Percentiles rank a stretch among this genome's conserved stretches.
phyloP scores from a whole-genome alignment of 148 eudicot genomes.

The Rhododendron mucronatum region DNA sequence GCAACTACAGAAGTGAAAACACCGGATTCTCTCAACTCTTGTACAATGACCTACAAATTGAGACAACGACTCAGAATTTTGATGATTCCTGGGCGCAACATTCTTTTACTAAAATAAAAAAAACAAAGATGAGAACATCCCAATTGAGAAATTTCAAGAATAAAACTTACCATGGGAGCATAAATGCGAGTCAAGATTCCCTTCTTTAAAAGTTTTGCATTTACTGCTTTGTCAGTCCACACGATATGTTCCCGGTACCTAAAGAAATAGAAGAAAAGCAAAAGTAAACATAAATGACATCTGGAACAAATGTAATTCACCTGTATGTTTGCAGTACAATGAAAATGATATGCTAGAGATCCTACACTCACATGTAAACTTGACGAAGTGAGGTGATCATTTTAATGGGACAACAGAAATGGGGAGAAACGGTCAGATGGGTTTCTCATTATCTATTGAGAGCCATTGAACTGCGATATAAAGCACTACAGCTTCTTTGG shows the following conservation, averaged over 20 bases:
- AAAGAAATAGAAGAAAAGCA: neutral
- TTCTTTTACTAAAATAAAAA: neutral
- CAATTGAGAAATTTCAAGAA: neutral
- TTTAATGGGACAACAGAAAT: neutral
- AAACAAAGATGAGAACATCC: neutral
- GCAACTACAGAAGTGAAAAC: slow-evolving; percentile 38
- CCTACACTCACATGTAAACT: neutral
- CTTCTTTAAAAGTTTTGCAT: slow-evolving; percentile 32
- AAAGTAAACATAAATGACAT: neutral
- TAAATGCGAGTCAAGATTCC: slow-evolving; percentile 55
- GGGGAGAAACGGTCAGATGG: neutral
- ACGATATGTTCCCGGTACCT: slow-evolving; percentile 65
- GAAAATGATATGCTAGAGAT: neutral
- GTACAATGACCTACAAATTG: slow-evolving; percentile 43
- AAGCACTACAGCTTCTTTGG: neutral
- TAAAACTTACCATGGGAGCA: slow-evolving; percentile 52
- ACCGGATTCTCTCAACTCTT: slow-evolving; percentile 55
- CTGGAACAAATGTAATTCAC: neutral
- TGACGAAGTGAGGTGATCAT: neutral
- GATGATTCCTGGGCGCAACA: neutral
- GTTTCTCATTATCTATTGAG: neutral
- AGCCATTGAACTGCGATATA: neutral
- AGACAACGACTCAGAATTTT: neutral
- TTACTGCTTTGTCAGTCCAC: slow-evolving; percentile 39
- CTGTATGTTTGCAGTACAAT: neutral